Conservation (phyloP, 768 basidiomycete genomes). For the Tulasnella sp. region DNA sequence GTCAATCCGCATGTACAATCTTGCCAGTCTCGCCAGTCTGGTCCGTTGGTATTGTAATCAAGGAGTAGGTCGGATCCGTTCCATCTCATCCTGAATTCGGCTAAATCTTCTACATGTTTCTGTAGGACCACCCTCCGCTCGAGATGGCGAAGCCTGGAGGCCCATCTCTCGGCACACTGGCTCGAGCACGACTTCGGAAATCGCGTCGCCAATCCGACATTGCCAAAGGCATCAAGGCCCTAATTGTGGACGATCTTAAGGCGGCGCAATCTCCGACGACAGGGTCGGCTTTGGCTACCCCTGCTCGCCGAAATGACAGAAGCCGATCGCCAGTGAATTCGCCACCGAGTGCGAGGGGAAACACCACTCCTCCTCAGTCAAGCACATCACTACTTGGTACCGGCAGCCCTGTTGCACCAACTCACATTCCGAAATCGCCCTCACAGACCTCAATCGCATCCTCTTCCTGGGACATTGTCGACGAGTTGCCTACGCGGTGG, state of each 20-base stretch:
- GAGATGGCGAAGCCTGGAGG: constrained; percentile 45
- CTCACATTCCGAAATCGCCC: constrained; percentile 16
- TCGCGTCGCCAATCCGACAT: constrained; percentile 42
- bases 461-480: constrained; percentile 68
- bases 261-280: constrained; percentile 34
- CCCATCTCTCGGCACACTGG: constrained; percentile 43
- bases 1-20: constrained; percentile 75
- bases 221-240: constrained; percentile 29
- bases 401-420: constrained; percentile 34
- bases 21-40: constrained; percentile 67
- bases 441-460: constrained; percentile 23
- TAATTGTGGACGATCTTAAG: constrained; percentile 35
- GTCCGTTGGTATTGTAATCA: constrained; percentile 70
- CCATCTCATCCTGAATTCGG: background rate
- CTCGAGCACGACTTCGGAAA: constrained; percentile 61
- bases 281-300: background rate
- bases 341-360: constrained; percentile 26
- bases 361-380: constrained; percentile 1
- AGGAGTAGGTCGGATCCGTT: constrained; percentile 46
- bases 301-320: constrained; percentile 12
- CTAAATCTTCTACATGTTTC: background rate
- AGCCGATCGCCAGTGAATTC: constrained; percentile 5
- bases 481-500: constrained; percentile 73
- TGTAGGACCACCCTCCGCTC: constrained; percentile 44
- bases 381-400: constrained; percentile 29